A percentile compares a stretch with the other conserved stretches of the same genome.
These are phyloP conservation scores for Gorgonomyces haynaldii DNA, from an alignment of 192 early-diverging fungal genomes.

Conservation along the genomic window DNA sequence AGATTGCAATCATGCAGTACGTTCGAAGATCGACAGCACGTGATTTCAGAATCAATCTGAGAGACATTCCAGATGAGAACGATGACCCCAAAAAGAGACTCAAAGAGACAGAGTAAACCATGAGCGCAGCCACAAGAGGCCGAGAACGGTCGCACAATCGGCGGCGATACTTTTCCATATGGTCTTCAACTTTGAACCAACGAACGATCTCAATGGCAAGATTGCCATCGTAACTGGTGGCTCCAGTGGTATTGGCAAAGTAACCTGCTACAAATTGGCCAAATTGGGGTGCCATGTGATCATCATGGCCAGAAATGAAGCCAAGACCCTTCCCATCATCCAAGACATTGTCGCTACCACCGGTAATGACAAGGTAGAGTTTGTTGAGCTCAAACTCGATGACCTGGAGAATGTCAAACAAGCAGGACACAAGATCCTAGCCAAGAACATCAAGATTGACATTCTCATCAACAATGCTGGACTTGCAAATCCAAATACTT, in stretches of 20 bases:
- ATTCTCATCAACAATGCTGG: constrained; percentile 29
- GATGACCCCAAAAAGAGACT: too few species aligned
- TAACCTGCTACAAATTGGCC: constrained; percentile 6
- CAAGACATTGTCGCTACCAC: constrained; percentile 12
- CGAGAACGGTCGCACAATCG: too few species aligned
- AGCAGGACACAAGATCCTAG: not conserved
- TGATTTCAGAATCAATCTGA: too few species aligned
- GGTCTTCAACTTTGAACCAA: constrained; percentile 4
- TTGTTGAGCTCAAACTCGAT: constrained; percentile 19
- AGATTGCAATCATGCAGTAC: too few species aligned
- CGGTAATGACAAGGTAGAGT: constrained; percentile 17
- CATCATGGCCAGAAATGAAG: constrained; percentile 9
- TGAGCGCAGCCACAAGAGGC: too few species aligned
- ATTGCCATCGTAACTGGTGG: constrained; percentile 21
- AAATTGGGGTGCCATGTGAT: constrained; percentile 5
- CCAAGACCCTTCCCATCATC: constrained; percentile 7
- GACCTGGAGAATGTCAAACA: constrained; percentile 11
- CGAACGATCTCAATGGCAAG: constrained; percentile 3
- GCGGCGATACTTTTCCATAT: too few species aligned
- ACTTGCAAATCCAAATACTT: not conserved
- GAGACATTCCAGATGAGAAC: too few species aligned
- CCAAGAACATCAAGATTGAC: not conserved
- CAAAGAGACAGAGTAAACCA: too few species aligned
- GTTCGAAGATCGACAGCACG: too few species aligned
- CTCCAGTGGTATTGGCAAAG: constrained; percentile 13